Conservation (phyloP, 2,329 filamentous ascomycete species). For the Penicillium brasilianum region DNA sequence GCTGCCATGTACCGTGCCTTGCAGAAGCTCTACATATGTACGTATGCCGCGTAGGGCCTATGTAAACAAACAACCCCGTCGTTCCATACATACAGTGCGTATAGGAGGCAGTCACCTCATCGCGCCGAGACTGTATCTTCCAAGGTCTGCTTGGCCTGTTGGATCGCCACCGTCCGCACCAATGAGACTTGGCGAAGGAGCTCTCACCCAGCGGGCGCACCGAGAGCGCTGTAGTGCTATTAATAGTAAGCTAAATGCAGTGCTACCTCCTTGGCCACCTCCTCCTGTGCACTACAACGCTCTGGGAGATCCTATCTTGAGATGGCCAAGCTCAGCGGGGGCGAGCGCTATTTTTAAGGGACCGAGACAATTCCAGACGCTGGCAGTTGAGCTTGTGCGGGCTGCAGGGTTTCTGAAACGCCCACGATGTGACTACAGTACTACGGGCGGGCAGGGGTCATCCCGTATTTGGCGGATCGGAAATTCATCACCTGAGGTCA, state of each 20-base stretch:
- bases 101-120: not conserved
- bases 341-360: not conserved
- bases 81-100: not conserved
- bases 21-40: not conserved
- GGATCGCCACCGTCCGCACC: not conserved
- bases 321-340: not conserved
- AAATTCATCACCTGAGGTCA: not conserved
- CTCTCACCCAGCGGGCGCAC: not conserved
- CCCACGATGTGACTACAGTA: slow-evolving; percentile 6
- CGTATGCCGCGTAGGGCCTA: not conserved
- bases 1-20: not conserved
- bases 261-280: not conserved
- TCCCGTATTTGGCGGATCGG: not conserved
- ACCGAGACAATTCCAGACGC: slow-evolving; percentile 10
- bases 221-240: not conserved
- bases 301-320: not conserved
- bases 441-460: not conserved
- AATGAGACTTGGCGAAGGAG: not conserved
- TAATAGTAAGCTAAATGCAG: slow-evolving; percentile 5
- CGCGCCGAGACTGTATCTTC: not conserved
- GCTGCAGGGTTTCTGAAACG: slow-evolving; percentile 8
- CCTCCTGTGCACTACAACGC: not conserved
- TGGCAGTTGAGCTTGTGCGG: slow-evolving; percentile 4
- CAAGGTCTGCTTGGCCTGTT: not conserved
- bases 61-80: not conserved